Conservation (phyloP, 2,329 filamentous ascomycete genomes). For the Arthroderma sp. region DNA sequence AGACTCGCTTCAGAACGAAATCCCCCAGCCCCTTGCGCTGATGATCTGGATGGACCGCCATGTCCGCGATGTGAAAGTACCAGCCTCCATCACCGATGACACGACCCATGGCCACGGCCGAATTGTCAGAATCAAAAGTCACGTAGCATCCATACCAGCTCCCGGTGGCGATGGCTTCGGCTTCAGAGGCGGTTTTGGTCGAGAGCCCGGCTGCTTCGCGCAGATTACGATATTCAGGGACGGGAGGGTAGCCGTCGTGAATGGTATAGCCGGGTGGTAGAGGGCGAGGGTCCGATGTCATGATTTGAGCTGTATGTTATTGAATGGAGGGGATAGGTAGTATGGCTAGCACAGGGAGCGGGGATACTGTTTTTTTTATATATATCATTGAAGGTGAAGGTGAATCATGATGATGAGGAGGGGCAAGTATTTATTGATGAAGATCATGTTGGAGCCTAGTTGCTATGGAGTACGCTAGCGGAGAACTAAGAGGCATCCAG, state of each 20-base stretch:
- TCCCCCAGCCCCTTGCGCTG: conserved; percentile 37
- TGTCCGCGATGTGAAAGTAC: conserved; percentile 40
- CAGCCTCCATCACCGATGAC: conserved; percentile 40
- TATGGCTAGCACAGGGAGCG: no score
- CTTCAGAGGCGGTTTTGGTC: conserved; percentile 26
- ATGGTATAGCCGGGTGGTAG: conserved; percentile 26
- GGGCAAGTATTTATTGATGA: no score
- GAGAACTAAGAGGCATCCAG: no score
- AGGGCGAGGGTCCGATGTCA: background rate
- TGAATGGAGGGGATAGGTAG: no score
- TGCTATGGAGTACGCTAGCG: no score
- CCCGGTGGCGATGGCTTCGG: conserved; percentile 21
- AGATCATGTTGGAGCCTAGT: no score
- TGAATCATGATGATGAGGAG: no score
- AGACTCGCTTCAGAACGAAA: conserved; percentile 30
- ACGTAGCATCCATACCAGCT: conserved; percentile 35
- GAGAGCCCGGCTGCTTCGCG: conserved; percentile 25
- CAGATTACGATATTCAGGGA: conserved; percentile 27
- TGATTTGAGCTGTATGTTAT: no score
- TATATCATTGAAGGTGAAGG: no score
- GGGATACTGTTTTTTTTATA: no score
- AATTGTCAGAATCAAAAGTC: conserved; percentile 13
- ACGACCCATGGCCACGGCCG: conserved; percentile 37
- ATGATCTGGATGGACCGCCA: conserved; percentile 38
- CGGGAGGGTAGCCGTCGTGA: conserved; percentile 21